Evolutionary conservation across 164 flowering plant genomes (phyloP), one percentile per base, ranked within the genome.

Genomic region (Magnolia changhungtana): DNA sequence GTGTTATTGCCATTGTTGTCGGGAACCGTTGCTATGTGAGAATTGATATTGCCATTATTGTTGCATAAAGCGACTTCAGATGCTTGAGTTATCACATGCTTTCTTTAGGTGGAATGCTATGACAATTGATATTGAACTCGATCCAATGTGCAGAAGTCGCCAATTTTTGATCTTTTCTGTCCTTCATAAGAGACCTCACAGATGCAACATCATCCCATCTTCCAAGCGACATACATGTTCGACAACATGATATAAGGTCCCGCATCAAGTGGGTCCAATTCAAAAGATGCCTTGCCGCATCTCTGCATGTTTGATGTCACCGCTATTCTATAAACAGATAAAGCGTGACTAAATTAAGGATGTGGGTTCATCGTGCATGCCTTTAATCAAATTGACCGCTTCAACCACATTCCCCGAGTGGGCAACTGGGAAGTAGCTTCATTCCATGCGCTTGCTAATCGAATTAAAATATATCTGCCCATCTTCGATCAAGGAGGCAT

Each of bases 111-210:
- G n/a, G n/a, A n/a, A n/a, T n/a, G n/a, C n/a, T n/a, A n/a, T n/a
- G n/a, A n/a, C n/a, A n/a, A n/a, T 80, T 70, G 50, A 80, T 83
- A 67, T 84, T 82, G 63, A 84, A 76, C 71, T 88, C 86, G 50
- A 85, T 78, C 90, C 87, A 89, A 67, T 89, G 71, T 82, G n/a
- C n/a, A n/a, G n/a, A 89, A 50, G 88, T 90, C 24, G 92, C 86
- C 73, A 75, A 76, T 67, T 88, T 89, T 68, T 76, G 80, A 27
- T 82, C 84, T 20, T 86, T 82, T 50, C 82, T 88, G 21, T 73
- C 83, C 68, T 88, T 83, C 90, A 89, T 86, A 16, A 83, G 83
- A 68, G 87, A 82, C 78, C 92, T 88, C 63, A 88, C 63, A 7
- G 77, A 76, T 50, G 87, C 89, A 11, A 84, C 87, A 70, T 85